Base-by-base conservation (phyloP, 805 yeast genomes). In the Isabelozyma rhagii region DNA sequence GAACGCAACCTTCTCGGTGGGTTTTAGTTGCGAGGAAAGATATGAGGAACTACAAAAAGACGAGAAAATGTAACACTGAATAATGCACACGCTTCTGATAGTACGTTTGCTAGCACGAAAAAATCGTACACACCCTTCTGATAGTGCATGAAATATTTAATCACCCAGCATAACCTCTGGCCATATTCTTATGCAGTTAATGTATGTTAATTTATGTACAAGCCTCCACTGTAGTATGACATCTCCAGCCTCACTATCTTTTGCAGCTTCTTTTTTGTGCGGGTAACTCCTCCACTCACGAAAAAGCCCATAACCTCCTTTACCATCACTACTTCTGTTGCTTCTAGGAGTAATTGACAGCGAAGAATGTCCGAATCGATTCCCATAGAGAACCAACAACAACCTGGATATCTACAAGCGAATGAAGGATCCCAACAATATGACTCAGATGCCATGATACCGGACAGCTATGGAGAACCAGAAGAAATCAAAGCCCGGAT, bases 401-500 rank as follows among this genome's bases (percentile, higher is more conserved):
- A 44, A 13, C 41, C 41, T 8, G n/a, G 9, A 15, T 9, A 17
- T n/a, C 29, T n/a, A 9, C 14, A 18, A 10, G n/a, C 43, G 8
- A 13, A 9, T 8, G 11, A 8, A 15, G 43, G 28, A 28, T 8
- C n/a, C 36, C n/a, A 31, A 21, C 25, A 21, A 31, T 31, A 10
- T 31, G 36, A 9, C 7, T 10, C n/a, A 10, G 10, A 31, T 31
- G n/a, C 10, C 10, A 31, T 31, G 3, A 13, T 31, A 31, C 36
- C 36, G 10, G 36, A 31, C n/a, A 31, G 27, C n/a, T n/a, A 31
- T 10, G 55, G 42, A 38, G 53, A 48, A 15, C 39, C 51, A 8
- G 51, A 39, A 8, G 45, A 41, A 5, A 64, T 77, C 68, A 75
- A 75, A 53, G 66, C 67, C 8, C 69, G 79, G 45, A 73, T 80